These are phyloP conservation scores for Metrosideros polymorpha DNA, from an alignment of 441 rosid genomes.

Conservation along the genomic window DNA sequence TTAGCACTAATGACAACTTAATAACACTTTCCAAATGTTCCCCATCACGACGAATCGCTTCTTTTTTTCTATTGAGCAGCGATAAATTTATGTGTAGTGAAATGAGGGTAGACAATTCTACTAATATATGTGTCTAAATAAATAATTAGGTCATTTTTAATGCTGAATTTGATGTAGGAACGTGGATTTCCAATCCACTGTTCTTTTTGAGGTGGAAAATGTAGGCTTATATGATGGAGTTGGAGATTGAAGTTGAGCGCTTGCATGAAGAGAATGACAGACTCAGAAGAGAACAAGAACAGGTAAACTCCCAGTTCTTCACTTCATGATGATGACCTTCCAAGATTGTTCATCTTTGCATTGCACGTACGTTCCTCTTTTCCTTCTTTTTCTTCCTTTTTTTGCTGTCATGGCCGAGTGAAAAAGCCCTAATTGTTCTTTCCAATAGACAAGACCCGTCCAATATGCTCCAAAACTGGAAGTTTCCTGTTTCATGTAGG, in stretches of 20 bases:
- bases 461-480: neutral
- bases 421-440: neutral
- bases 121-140: too few relatives aligned
- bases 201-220: neutral
- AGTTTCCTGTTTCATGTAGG: neutral
- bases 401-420: neutral
- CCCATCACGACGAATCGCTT: neutral
- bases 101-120: neutral
- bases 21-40: neutral
- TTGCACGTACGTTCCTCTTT: neutral
- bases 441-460: neutral
- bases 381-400: neutral
- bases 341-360: neutral
- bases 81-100: neutral
- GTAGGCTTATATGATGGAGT: neutral
- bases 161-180: neutral
- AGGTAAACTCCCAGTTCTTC: neutral
- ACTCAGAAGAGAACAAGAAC: neutral
- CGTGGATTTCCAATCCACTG: neutral
- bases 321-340: neutral
- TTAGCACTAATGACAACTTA: neutral
- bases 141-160: neutral
- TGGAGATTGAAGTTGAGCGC: neutral
- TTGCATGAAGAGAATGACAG: neutral
- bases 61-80: neutral